Evolutionary conservation across 495 filamentous ascomycete species (phyloP).

Genomic region (Jackrogersella minutella): DNA sequence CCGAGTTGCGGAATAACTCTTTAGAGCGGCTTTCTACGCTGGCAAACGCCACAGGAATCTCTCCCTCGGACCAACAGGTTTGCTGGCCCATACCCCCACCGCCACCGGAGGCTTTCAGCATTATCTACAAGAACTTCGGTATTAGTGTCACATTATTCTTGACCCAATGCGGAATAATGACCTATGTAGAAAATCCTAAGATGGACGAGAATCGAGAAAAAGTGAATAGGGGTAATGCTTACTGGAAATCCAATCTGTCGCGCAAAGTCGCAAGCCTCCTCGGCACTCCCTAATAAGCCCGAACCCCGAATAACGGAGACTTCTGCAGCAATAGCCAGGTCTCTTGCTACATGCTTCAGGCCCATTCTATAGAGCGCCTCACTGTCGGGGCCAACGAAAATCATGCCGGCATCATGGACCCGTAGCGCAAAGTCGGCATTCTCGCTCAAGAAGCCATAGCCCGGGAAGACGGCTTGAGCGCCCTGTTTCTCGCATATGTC

Average conservation of each 20-base stretch:
- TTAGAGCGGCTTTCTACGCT: constrained; percentile 24
- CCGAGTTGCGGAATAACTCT: constrained; percentile 34
- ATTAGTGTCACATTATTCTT: too few relatives aligned
- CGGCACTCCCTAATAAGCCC: constrained; percentile 12
- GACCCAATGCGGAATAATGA: too few relatives aligned
- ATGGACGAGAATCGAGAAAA: background rate
- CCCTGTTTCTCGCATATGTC: constrained; percentile 25
- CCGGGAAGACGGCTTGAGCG: constrained; percentile 38
- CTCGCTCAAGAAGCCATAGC: constrained; percentile 62
- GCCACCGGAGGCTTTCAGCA: constrained; percentile 58
- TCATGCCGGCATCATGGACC: constrained; percentile 58
- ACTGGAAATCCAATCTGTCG: constrained; percentile 39
- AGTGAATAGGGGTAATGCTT: background rate
- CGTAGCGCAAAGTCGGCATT: constrained; percentile 64
- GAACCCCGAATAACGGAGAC: constrained; percentile 39
- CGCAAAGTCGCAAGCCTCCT: constrained; percentile 8
- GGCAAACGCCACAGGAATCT: constrained; percentile 52
- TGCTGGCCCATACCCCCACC: constrained; percentile 62
- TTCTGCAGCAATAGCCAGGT: constrained; percentile 19
- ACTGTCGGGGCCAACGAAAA: constrained; percentile 62
- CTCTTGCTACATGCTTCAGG: constrained; percentile 65
- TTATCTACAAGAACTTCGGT: background rate
- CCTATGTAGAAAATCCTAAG: background rate
- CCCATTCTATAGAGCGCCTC: constrained; percentile 64
- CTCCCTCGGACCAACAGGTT: constrained; percentile 48